Evolutionary conservation across 139 green algal genomes (phyloP), one percentile per base, ranked within the genome.

Genomic region (Marvania coccoides): DNA sequence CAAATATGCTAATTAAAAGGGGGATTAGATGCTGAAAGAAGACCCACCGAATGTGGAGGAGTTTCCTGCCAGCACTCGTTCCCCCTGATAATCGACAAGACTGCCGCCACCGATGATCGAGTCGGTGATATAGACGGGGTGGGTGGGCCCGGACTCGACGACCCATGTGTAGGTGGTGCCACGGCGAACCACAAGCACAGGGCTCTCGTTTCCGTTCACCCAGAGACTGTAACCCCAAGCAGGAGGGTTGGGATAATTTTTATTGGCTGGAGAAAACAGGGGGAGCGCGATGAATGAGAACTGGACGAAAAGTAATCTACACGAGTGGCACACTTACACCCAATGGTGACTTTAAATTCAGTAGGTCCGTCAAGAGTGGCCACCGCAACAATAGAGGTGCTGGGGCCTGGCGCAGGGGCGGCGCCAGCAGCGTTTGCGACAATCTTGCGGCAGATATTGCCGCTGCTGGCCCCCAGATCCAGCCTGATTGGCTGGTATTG

Each of bases 201-300:
- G 66, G 12, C 26, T 35, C 30, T 66, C 66, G 39, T 40, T 4
- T 4, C 54, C 66, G 55, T 73, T 73, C 1, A 73, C 24, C 30
- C 55, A 24, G 39, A 65, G 64, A 15, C 26, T 35, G 8, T 65
- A 24, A 0, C 66, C 66, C 66, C 66, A 73, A 2, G 36, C 66
- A 6, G 66, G 66, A 14, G 66, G 66, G 55, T 73, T 66, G 39
- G 66, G 66, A 19, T 73, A 66, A 19, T 67, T 56, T 3, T 10
- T 13, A 37, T 73, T 67, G 37, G 26, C 38, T 64, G 58, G 26
- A 29, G 37, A 23, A 2, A 36, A 3, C 5, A 2, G 36, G 23
- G 14, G 34, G 56, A 7, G 10, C 8, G n/a, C n/a, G n/a, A n/a
- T n/a, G n/a, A n/a, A n/a, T n/a, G n/a, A n/a, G n/a, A n/a, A n/a